These are phyloP conservation scores for Aspergillus hiratsukae DNA, from an alignment of 2,329 filamentous ascomycete genomes.

Conservation along the genomic window DNA sequence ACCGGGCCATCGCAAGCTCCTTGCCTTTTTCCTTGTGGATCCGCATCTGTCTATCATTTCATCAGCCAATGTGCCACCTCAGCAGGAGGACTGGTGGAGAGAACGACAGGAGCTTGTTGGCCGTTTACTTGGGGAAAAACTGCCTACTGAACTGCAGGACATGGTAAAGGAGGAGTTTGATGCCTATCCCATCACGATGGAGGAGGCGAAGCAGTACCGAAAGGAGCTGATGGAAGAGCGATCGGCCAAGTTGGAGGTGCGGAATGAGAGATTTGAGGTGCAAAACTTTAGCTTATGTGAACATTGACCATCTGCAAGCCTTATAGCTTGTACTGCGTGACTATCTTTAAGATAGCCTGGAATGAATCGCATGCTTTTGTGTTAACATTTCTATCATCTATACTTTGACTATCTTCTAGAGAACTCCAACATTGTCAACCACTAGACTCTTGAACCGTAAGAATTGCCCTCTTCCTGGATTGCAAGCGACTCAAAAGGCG, in stretches of 20 bases:
- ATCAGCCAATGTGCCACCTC: conserved; percentile 50
- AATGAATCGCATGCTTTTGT: too few species aligned
- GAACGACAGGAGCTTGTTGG: conserved; percentile 13
- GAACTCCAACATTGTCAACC: neutral
- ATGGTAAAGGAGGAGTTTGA: conserved; percentile 24
- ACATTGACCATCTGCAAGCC: conserved; percentile 14
- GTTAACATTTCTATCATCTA: neutral
- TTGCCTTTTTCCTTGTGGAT: conserved; percentile 58
- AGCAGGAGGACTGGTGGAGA: conserved; percentile 45
- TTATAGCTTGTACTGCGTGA: too few species aligned
- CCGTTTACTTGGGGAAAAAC: conserved; percentile 8
- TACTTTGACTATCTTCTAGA: neutral
- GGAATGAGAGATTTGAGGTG: conserved; percentile 11
- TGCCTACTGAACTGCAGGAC: conserved; percentile 22
- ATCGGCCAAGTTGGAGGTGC: neutral
- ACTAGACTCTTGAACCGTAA: neutral
- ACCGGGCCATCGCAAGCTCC: conserved; percentile 53
- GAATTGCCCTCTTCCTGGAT: neutral
- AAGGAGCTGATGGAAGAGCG: conserved; percentile 40
- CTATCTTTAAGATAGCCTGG: too few species aligned
- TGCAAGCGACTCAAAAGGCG: neutral
- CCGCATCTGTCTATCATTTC: conserved; percentile 50
- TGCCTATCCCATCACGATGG: conserved; percentile 23
- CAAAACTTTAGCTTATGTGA: conserved; percentile 14
- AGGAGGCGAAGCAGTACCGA: conserved; percentile 38